These are phyloP conservation scores for Thermothelomyces thermophilus DNA, from an alignment of 2,329 filamentous ascomycete genomes.

Conservation along the genomic window DNA sequence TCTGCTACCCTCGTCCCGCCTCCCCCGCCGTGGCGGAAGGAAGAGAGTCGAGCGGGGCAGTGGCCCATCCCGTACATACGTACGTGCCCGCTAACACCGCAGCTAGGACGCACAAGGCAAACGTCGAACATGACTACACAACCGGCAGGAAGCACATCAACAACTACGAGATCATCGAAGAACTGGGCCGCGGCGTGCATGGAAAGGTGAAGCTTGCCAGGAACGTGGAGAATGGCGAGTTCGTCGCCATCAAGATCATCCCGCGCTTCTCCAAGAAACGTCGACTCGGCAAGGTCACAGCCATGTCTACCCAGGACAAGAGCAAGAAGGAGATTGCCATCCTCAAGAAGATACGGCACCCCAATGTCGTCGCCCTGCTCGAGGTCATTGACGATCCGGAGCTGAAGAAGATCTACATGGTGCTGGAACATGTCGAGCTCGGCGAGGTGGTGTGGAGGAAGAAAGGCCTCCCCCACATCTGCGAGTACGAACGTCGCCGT, in stretches of 20 bases:
- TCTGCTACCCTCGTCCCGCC: not conserved
- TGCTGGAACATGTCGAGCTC: slow-evolving; percentile 88
- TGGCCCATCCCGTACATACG: not conserved
- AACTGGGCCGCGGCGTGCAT: slow-evolving; percentile 91
- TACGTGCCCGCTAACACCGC: slow-evolving; percentile 10
- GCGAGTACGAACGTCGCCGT: slow-evolving; percentile 72
- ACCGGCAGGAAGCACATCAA: slow-evolving; percentile 96
- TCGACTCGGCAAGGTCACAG: slow-evolving; percentile 75
- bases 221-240: slow-evolving; percentile 66
- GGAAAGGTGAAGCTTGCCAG: slow-evolving; percentile 95
- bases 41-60: slow-evolving; percentile 1
- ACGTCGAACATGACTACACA: slow-evolving; percentile 80
- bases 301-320: slow-evolving; percentile 62
- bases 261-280: slow-evolving; percentile 90
- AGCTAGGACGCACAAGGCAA: slow-evolving; percentile 73
- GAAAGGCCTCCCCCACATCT: slow-evolving; percentile 77
- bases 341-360: slow-evolving; percentile 93
- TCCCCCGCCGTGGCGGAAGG: not conserved
- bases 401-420: slow-evolving; percentile 96
- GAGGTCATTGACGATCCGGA: slow-evolving; percentile 98
- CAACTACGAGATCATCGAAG: slow-evolving; percentile 93
- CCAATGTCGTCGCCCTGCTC: slow-evolving; percentile 90
- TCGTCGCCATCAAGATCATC: slow-evolving; percentile 97
- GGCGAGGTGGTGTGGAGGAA: slow-evolving; percentile 94
- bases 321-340: slow-evolving; percentile 96